Evolutionary conservation across 441 rosid genomes (phyloP).

Genomic region (Euphorbia celastroides): DNA sequence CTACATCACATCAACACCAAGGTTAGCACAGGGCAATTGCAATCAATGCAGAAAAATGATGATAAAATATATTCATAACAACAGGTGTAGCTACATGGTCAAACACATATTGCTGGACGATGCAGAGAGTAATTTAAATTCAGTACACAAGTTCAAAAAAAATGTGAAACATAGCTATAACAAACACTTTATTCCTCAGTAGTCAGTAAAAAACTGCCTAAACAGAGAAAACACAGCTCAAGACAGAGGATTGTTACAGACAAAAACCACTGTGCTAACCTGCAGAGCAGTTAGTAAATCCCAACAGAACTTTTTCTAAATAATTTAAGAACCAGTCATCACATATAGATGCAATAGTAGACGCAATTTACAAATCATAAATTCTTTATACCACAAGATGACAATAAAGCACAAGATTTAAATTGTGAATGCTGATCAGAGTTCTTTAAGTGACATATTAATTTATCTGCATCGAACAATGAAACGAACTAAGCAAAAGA

Average conservation of each 20-base stretch:
- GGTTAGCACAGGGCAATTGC: not conserved
- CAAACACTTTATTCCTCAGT: not conserved
- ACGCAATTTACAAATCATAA: not conserved
- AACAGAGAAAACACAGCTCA: not conserved
- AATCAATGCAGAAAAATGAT: not conserved
- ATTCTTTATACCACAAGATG: not conserved
- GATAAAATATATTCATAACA: not conserved
- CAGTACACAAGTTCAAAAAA: not conserved
- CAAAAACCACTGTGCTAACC: not conserved
- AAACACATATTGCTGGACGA: not conserved
- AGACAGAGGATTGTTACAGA: not conserved
- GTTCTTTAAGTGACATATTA: not conserved
- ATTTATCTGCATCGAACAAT: not conserved
- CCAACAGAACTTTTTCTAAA: not conserved
- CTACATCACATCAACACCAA: slow-evolving; percentile 30
- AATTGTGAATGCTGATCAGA: not conserved
- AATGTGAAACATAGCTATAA: not conserved
- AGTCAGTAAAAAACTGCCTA: not conserved
- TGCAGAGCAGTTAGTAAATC: not conserved
- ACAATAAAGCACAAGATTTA: not conserved
- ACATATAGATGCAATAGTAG: not conserved
- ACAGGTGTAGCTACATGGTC: not conserved
- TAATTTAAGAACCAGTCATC: not conserved
- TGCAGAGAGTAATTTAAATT: not conserved
- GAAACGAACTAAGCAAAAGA: not conserved